Percentiles rank a stretch among this genome's conserved stretches.
Evolutionary conservation across 257 asterid genomes (phyloP).

Genomic region (Solanum gracilifrons): DNA sequence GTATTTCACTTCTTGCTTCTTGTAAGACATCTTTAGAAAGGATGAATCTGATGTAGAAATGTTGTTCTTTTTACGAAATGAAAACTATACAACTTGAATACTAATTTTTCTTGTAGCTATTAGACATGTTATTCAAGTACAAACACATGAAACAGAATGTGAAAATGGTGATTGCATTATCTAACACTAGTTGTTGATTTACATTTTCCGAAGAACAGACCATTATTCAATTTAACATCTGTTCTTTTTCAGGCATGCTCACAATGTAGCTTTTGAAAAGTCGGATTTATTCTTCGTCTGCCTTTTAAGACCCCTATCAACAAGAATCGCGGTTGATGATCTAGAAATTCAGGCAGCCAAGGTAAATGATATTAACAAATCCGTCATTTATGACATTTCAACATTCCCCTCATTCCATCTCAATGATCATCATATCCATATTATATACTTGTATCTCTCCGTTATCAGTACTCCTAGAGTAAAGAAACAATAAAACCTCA

Average conservation of each 20-base stretch:
- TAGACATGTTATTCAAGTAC: neutral
- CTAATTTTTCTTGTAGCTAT: neutral
- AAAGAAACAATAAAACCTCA: neutral
- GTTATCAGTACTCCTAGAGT: conserved; percentile 11
- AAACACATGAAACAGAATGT: neutral
- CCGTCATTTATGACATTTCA: neutral
- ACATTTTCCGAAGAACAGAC: neutral
- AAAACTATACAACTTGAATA: neutral
- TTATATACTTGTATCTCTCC: conserved; percentile 2
- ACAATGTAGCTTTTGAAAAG: conserved; percentile 65
- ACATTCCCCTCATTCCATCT: neutral
- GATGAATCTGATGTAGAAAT: neutral
- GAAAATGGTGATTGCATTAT: neutral
- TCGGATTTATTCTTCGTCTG: conserved; percentile 76
- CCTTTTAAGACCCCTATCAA: conserved; percentile 57
- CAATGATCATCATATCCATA: neutral
- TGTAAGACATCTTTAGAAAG: neutral
- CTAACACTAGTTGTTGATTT: neutral
- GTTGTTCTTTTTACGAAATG: neutral
- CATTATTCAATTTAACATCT: neutral
- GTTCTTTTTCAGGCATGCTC: conserved; percentile 50
- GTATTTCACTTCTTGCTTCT: neutral
- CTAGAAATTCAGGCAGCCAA: conserved; percentile 75
- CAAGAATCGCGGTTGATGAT: conserved; percentile 55
- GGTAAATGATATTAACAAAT: conserved; percentile 24